Evolutionary conservation across 306 rosid genomes (phyloP).

Genomic region (Malus sylvestris): DNA sequence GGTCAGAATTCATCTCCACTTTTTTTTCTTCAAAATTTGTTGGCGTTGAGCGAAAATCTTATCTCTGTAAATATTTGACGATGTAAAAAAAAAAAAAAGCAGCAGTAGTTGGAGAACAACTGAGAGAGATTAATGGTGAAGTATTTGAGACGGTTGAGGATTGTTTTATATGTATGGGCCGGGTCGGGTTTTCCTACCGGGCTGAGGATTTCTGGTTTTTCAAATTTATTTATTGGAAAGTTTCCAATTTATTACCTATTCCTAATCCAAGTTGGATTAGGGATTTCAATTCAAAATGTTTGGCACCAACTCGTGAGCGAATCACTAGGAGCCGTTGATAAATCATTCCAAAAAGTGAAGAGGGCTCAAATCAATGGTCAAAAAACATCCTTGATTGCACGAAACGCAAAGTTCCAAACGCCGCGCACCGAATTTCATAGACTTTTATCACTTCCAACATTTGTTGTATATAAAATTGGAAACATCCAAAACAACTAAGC

Average conservation of each 20-base stretch:
- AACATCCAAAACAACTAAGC: neutral
- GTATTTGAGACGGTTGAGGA: neutral
- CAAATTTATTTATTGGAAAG: neutral
- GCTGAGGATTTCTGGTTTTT: neutral
- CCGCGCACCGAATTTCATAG: too few relatives aligned
- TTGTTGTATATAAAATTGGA: neutral
- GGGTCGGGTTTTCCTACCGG: neutral
- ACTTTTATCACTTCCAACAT: too few relatives aligned
- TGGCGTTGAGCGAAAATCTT: neutral
- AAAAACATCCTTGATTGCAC: neutral
- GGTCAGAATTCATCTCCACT: neutral
- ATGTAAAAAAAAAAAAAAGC: too few relatives aligned
- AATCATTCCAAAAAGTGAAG: neutral
- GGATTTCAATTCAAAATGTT: too few relatives aligned
- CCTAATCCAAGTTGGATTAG: neutral
- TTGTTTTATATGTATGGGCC: neutral
- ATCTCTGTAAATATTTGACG: neutral
- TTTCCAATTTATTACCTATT: neutral
- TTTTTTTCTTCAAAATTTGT: neutral
- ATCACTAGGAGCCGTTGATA: neutral
- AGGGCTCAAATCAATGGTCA: neutral
- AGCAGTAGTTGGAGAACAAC: neutral
- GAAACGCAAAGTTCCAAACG: neutral
- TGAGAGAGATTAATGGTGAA: neutral
- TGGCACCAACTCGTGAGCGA: neutral